Percentiles rank a stretch among this genome's conserved stretches.
Conservation (phyloP, 306 rosid species). For the Sicyos baderoa region DNA sequence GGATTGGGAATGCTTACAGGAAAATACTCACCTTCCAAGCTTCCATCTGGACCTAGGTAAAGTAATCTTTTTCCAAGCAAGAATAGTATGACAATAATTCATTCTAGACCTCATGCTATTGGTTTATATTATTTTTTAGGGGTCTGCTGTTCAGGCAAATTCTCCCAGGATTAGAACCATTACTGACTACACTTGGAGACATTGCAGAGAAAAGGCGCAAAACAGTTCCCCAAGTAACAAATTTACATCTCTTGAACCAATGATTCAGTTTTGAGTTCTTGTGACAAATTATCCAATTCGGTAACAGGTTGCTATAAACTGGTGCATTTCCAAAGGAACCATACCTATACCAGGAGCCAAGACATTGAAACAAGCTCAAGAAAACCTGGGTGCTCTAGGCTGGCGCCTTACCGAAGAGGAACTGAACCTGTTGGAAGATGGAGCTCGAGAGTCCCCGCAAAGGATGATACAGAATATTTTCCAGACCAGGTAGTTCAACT, state of each 20-base stretch:
- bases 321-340: slow-evolving; percentile 80
- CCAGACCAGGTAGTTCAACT: slow-evolving; percentile 43
- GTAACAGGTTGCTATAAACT: slow-evolving; percentile 78
- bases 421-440: slow-evolving; percentile 50
- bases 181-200: slow-evolving; percentile 49
- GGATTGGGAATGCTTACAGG: slow-evolving; percentile 99
- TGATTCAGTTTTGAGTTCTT: neutral
- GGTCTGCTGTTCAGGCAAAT: slow-evolving; percentile 67
- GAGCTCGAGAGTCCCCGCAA: slow-evolving; percentile 55
- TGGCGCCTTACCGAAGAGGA: slow-evolving; percentile 66
- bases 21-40: slow-evolving; percentile 64
- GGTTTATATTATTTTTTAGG: slow-evolving; percentile 30
- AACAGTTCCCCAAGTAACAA: slow-evolving; percentile 62
- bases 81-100: neutral
- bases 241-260: neutral
- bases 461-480: slow-evolving; percentile 88
- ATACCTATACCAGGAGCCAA: slow-evolving; percentile 91
- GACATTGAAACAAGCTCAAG: slow-evolving; percentile 67
- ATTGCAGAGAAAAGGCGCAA: slow-evolving; percentile 61
- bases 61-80: neutral
- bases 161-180: slow-evolving; percentile 80
- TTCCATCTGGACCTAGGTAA: slow-evolving; percentile 87
- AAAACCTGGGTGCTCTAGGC: slow-evolving; percentile 81
- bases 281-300: neutral
- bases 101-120: neutral